Base-by-base conservation (phyloP, 495 filamentous ascomycete species). In the Cercophora scortea region DNA sequence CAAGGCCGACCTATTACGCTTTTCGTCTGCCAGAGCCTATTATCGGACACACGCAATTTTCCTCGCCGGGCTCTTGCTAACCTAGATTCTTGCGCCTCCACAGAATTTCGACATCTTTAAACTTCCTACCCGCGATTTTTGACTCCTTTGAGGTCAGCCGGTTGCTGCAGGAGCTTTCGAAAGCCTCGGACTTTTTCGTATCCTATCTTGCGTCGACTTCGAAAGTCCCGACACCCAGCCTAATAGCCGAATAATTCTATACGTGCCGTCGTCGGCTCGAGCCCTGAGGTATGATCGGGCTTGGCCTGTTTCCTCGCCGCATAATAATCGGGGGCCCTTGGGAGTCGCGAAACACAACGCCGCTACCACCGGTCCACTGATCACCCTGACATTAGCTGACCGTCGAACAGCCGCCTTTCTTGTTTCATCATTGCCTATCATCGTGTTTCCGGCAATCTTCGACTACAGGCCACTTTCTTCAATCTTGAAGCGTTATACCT, bases 91-190 rank as follows among this genome's bases (percentile, higher is more conserved):
- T 25, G 19, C 19, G 18, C 51, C 15, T 39, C 36, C 40, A 50
- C 53, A 68, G 65, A 64, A 54, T 51, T 49, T 57, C 61, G 51
- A 51, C 42, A 51, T 52, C 53, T 48, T 41, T 58, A 53, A 61
- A 58, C 18, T 53, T 51, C 39, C 59, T 61, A 54, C 61, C 53
- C 57, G 51, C 60, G 66, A 61, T 63, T 71, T 71, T 73, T 70
- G 68, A 71, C 59, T 67, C 81, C 84, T 86, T 86, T 86, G 84
- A 92, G 88, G 87, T 85, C 87, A 90, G 88, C 88, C 81, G 86
- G 87, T 70, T 78, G 81, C 88, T 91, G 87, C 88, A 89, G 88
- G 85, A 90, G 86, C 64, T 68, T 68, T 78, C 67, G 68, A 72
- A 65, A 68, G 56, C 57, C 55, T 61, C 57, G 63, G 61, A 46